Evolutionary conservation across 2,329 filamentous ascomycete genomes (phyloP).

Genomic region (Blastomyces parvus): DNA sequence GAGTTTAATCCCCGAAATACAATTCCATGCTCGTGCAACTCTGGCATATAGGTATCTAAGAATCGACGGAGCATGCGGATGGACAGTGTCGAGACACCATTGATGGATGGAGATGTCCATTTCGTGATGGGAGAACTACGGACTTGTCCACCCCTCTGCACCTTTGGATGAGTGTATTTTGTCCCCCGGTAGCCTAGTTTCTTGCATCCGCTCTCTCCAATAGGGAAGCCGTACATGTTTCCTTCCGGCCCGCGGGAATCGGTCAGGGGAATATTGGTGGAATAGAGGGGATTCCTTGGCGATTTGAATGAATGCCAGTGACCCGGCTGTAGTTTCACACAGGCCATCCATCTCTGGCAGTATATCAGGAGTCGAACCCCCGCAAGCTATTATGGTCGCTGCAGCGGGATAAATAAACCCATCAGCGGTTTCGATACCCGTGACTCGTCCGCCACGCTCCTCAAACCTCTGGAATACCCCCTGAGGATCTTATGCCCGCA

Average conservation of each 20-base stretch:
- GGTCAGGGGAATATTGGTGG: conserved; percentile 33
- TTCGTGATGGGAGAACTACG: conserved; percentile 36
- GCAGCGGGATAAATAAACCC: conserved; percentile 26
- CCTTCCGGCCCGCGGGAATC: conserved; percentile 38
- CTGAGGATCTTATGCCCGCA: conserved; percentile 25
- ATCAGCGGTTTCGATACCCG: conserved; percentile 34
- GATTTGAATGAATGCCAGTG: conserved; percentile 38
- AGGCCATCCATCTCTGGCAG: conserved; percentile 35
- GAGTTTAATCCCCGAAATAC: conserved; percentile 37
- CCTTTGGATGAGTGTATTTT: conserved; percentile 42
- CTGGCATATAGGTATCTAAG: conserved; percentile 36
- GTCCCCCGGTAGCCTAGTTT: conserved; percentile 45
- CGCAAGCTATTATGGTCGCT: conserved; percentile 35
- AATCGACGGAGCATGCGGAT: conserved; percentile 26
- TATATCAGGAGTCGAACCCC: conserved; percentile 38
- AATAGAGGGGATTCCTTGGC: conserved; percentile 33
- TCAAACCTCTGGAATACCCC: conserved; percentile 27
- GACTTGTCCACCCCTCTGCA: conserved; percentile 29
- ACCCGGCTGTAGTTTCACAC: conserved; percentile 42
- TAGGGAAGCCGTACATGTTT: conserved; percentile 43
- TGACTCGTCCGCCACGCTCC: conserved; percentile 13
- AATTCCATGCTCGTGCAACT: conserved; percentile 31
- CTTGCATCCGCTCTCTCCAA: conserved; percentile 35
- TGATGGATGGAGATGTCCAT: conserved; percentile 22
- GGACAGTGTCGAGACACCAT: conserved; percentile 22